phyloP scores from a whole-genome alignment of 768 basidiomycete genomes.

The Pleurotus pulmonarius region DNA sequence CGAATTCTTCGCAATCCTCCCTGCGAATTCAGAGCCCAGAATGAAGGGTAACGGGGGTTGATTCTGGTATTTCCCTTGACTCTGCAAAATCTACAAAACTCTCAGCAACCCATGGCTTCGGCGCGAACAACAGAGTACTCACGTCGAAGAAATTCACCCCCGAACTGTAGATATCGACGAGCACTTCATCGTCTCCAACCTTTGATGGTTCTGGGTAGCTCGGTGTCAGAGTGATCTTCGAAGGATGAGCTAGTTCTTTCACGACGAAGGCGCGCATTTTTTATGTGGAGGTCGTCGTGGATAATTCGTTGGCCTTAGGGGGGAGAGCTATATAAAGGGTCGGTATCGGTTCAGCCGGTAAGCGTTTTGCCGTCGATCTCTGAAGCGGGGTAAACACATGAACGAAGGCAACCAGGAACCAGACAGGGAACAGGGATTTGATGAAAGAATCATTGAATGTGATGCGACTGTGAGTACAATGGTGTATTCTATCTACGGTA shows the following conservation, averaged over 20 bases:
- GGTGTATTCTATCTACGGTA: not conserved
- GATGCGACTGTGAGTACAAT: not conserved
- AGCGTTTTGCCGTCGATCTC: not conserved
- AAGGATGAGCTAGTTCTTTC: slow-evolving; percentile 64
- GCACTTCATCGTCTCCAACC: slow-evolving; percentile 47
- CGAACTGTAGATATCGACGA: slow-evolving; percentile 74
- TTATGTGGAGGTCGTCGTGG: not conserved
- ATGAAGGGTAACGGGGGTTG: slow-evolving; percentile 85
- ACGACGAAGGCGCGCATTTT: slow-evolving; percentile 80
- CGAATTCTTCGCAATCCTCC: slow-evolving; percentile 62
- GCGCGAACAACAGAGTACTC: slow-evolving; percentile 11
- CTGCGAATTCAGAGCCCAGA: slow-evolving; percentile 84
- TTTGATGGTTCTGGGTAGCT: slow-evolving; percentile 56
- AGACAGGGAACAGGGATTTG: no score
- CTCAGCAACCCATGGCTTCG: no score
- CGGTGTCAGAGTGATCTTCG: slow-evolving; percentile 49
- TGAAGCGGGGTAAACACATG: slow-evolving; percentile 4
- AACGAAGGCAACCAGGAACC: not conserved
- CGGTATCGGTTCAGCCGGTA: slow-evolving; percentile 8
- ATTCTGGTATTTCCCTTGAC: slow-evolving; percentile 85
- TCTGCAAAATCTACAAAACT: slow-evolving; percentile 64
- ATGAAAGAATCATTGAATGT: not conserved
- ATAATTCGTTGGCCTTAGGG: not conserved
- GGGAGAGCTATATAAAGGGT: not conserved
- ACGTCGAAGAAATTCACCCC: slow-evolving; percentile 80